Base-by-base conservation (phyloP, 495 filamentous ascomycete species). In the Parathielavia hyrcaniae region DNA sequence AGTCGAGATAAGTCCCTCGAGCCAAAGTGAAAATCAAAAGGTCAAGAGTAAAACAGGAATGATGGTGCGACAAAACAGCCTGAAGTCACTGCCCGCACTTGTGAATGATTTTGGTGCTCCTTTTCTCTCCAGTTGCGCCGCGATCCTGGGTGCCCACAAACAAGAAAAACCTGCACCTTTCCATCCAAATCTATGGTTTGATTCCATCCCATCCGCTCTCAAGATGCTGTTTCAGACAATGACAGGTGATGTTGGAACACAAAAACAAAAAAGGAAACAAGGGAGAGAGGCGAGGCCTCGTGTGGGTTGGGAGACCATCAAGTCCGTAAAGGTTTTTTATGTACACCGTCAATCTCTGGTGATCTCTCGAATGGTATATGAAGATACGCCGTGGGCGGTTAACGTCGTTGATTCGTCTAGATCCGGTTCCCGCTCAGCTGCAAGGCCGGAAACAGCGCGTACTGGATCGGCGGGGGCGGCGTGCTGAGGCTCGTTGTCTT, bases 401-500 rank as follows among this genome's bases (percentile, higher is more conserved):
- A 17, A 51, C 9, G 19, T 2, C 16, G 23, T 14, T 6, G 13
- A 30, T 17, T 30, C n/a, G 16, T 50, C 50, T 49, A 70, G 53
- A 70, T 66, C n/a, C 61, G 63, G 30, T 63, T 48, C 6, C 65
- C 61, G 44, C 39, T 59, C 50, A 66, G 43, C n/a, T 64, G 50
- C 10, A 64, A 48, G 2, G 65, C 65, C 2, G 71, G 71, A 35
- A 74, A 74, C 19, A 74, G 58, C 13, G 66, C 68, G 63, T 75
- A 77, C 68, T 74, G 72, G 59, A 70, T 66, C 53, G 71, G 69
- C 44, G 73, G 68, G 49, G 65, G 69, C 47, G 70, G 65, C 34
- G 71, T 73, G 71, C 66, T 72, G 50, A 71, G 66, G 58, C 67
- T 71, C 50, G 69, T 67, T 9, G 71, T 72, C 53, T 69, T 58